Evolutionary conservation across 495 filamentous ascomycete genomes (phyloP), one percentile per base, ranked within the genome.

Genomic region (Neurospora discreta): DNA sequence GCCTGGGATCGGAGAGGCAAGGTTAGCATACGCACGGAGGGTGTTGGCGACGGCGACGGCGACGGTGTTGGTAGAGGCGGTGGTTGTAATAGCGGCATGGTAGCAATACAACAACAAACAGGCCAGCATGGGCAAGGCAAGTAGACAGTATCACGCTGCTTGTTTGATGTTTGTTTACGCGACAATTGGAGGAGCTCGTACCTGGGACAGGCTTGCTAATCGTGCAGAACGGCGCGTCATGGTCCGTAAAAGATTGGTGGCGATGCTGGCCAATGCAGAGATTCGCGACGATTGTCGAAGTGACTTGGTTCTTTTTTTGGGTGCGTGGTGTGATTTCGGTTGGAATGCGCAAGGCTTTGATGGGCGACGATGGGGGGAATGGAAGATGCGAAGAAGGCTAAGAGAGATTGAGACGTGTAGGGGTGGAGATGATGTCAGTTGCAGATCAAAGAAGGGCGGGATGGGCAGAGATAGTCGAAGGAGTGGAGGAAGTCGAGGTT

Each of bases 201-300:
- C 84, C 81, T 81, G 82, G 60, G 78, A 75, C 73, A 76, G 70
- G 75, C 79, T 82, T 68, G 84, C 84, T 74, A 86, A 74, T 73
- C 84, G 84, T 77, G 83, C 83, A 71, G 84, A 86, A 78, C 84
- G 84, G 72, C 82, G 82, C 36, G 77, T 76, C 83, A 84, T 84
- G 67, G 69, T 79, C 73, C 15, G 44, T 52, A 26, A 13, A 23
- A 26, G 44, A 23, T 23, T 23, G 44, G 20, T 52, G 44, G 30
- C 23, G 33, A 65, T 9, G 52, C 0, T 65, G 26, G 52, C 4
- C 52, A 65, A 65, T 65, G 52, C 52, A 16, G 52, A 65, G 52
- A 65, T 65, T 65, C 52, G 52, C 52, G 52, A 65, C 52, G 52
- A 65, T 65, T 65, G 52, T 65, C 52, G 52, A 65, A 65, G 52